Percentiles rank a stretch among this genome's conserved stretches.
These are phyloP conservation scores for Aspergillus intermedius DNA, from an alignment of 2,329 filamentous ascomycete species.

Conservation along the genomic window DNA sequence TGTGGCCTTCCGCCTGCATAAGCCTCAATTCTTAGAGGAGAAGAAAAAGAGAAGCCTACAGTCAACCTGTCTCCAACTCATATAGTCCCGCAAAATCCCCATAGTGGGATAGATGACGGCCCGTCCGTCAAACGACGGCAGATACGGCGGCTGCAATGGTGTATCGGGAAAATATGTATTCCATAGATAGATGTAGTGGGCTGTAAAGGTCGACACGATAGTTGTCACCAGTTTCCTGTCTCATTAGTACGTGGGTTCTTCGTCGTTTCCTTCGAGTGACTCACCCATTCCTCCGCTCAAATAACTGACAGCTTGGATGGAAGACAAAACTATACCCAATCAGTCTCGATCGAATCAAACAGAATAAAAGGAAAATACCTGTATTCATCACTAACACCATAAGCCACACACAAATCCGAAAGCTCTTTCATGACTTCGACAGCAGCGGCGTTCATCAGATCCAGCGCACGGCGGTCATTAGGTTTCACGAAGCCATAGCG, in stretches of 20 bases:
- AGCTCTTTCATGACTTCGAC: conserved; percentile 74
- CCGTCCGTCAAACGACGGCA: conserved; percentile 88
- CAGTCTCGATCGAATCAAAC: neutral
- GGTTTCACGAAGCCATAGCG: conserved; percentile 86
- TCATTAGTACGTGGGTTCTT: neutral
- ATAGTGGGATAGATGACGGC: conserved; percentile 83
- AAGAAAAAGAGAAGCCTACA: conserved; percentile 52
- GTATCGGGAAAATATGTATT: conserved; percentile 64
- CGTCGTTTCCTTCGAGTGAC: conserved; percentile 9
- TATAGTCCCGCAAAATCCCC: conserved; percentile 81
- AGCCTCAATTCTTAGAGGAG: conserved; percentile 1
- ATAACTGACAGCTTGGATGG: conserved; percentile 72
- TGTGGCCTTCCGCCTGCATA: conserved; percentile 59
- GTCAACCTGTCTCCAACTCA: conserved; percentile 95
- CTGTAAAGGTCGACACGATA: conserved; percentile 86
- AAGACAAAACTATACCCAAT: conserved; percentile 65
- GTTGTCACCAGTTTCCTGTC: conserved; percentile 84
- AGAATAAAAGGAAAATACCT: conserved; percentile 31
- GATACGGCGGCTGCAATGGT: conserved; percentile 58
- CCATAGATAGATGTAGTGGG: conserved; percentile 83
- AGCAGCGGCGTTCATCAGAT: conserved; percentile 95
- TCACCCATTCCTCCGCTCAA: conserved; percentile 76
- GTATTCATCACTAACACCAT: conserved; percentile 92
- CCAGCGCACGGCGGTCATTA: conserved; percentile 77
- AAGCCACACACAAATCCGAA: conserved; percentile 78